phyloP scores from a whole-genome alignment of 2,329 filamentous ascomycete species.

The Akanthomyces lecanii region DNA sequence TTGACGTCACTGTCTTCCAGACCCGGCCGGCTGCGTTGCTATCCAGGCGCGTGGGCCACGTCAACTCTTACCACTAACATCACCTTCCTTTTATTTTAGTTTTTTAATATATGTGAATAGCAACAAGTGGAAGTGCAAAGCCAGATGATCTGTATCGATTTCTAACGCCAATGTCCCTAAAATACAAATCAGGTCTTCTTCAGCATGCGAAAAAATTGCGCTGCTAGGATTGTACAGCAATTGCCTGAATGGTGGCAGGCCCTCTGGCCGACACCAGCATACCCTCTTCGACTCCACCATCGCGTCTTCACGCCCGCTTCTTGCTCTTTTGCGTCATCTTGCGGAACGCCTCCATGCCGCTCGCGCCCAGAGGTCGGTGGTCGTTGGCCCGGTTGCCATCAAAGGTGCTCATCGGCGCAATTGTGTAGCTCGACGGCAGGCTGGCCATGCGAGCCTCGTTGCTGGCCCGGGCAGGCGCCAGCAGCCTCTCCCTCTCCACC shows the following conservation, averaged over 20 bases:
- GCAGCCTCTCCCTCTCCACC: constrained; percentile 53
- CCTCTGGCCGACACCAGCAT: too few relatives aligned
- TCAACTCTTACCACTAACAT: not conserved
- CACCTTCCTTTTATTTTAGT: not conserved
- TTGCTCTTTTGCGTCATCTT: constrained; percentile 63
- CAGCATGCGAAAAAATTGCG: not conserved
- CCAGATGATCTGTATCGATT: not conserved
- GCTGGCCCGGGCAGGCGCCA: constrained; percentile 50
- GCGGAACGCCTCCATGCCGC: constrained; percentile 60
- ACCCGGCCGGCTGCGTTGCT: not conserved
- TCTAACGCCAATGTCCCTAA: constrained; percentile 4
- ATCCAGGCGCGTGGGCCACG: too few relatives aligned
- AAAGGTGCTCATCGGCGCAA: constrained; percentile 59
- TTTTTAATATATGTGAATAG: not conserved
- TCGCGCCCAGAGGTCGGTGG: constrained; percentile 58
- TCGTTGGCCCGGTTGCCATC: constrained; percentile 48
- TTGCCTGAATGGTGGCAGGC: too few relatives aligned
- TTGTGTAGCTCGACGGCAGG: constrained; percentile 54
- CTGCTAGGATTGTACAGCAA: too few relatives aligned
- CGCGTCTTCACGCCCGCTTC: constrained; percentile 35
- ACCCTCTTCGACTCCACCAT: not conserved
- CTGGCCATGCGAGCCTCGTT: constrained; percentile 56
- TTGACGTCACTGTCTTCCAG: not conserved
- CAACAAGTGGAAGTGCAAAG: not conserved
- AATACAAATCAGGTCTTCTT: not conserved